These are phyloP conservation scores for Trichoderma asperellum DNA, from an alignment of 2,329 filamentous ascomycete species.

Conservation along the genomic window DNA sequence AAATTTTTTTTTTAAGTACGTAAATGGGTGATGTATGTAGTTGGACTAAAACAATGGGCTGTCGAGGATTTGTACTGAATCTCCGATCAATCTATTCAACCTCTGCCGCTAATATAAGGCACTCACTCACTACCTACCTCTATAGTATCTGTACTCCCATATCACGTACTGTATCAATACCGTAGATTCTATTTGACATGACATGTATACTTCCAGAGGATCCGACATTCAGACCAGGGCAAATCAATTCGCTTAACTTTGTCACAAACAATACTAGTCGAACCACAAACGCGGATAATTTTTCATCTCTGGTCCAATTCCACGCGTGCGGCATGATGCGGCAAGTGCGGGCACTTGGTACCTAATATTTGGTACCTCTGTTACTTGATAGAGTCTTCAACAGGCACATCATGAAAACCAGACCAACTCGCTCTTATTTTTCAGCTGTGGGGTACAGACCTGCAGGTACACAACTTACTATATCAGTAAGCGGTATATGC, in stretches of 20 bases:
- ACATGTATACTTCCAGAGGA: background rate
- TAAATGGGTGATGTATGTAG: no score
- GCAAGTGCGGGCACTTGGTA: no score
- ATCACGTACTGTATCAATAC: background rate
- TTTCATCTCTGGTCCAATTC: background rate
- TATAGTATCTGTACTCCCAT: no score
- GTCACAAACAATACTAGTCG: background rate
- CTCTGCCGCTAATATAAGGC: no score
- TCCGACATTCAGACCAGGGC: background rate
- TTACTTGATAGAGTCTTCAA: background rate
- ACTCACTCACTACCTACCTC: no score
- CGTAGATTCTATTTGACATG: background rate
- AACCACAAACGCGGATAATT: background rate
- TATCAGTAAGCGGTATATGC: conserved; percentile 10
- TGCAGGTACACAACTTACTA: conserved; percentile 13
- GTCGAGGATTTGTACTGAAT: no score
- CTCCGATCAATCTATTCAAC: no score
- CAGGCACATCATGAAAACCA: background rate
- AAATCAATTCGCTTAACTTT: background rate
- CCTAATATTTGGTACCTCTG: no score
- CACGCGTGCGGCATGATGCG: background rate
- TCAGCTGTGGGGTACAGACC: conserved; percentile 12
- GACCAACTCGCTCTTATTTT: background rate
- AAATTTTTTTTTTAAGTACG: no score
- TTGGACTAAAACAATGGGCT: no score